A percentile compares a stretch with the other conserved stretches of the same genome.
These are phyloP conservation scores for Penicillium sp. DNA, from an alignment of 2,329 filamentous ascomycete species.

Conservation along the genomic window DNA sequence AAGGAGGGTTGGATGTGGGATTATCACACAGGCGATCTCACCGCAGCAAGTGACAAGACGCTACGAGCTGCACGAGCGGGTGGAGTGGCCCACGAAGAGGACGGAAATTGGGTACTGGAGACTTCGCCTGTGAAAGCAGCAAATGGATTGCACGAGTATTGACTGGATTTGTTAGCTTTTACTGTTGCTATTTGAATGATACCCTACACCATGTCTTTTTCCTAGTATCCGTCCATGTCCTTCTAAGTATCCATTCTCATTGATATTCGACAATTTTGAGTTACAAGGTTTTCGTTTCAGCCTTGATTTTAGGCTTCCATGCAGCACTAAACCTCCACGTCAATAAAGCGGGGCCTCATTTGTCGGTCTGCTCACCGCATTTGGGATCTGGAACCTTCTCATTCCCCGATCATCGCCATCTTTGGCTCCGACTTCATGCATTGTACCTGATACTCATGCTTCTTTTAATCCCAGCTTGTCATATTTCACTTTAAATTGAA, in stretches of 20 bases:
- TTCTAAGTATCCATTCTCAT: background rate
- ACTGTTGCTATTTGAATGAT: slow-evolving; percentile 4
- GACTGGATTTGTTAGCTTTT: background rate
- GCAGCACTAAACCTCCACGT: slow-evolving; percentile 25
- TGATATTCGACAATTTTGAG: background rate
- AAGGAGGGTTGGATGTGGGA: slow-evolving; percentile 83
- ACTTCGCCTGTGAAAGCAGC: slow-evolving; percentile 30
- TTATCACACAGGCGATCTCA: slow-evolving; percentile 61
- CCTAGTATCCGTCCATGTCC: background rate
- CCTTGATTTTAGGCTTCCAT: slow-evolving; percentile 28
- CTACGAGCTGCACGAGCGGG: slow-evolving; percentile 40
- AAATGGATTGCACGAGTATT: slow-evolving; percentile 26
- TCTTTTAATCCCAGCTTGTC: background rate
- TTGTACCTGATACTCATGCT: background rate
- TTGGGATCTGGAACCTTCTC: slow-evolving; percentile 6
- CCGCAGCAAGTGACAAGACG: slow-evolving; percentile 39
- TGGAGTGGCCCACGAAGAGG: slow-evolving; percentile 43
- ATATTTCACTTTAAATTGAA: background rate
- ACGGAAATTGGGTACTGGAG: slow-evolving; percentile 41
- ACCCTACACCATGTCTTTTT: background rate
- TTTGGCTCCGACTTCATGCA: background rate
- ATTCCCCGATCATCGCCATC: background rate
- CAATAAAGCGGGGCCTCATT: slow-evolving; percentile 16
- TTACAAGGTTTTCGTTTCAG: background rate
- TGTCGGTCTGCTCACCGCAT: slow-evolving; percentile 18